These are phyloP conservation scores for Penicillium paneum DNA, from an alignment of 2,329 filamentous ascomycete genomes.

Conservation along the genomic window DNA sequence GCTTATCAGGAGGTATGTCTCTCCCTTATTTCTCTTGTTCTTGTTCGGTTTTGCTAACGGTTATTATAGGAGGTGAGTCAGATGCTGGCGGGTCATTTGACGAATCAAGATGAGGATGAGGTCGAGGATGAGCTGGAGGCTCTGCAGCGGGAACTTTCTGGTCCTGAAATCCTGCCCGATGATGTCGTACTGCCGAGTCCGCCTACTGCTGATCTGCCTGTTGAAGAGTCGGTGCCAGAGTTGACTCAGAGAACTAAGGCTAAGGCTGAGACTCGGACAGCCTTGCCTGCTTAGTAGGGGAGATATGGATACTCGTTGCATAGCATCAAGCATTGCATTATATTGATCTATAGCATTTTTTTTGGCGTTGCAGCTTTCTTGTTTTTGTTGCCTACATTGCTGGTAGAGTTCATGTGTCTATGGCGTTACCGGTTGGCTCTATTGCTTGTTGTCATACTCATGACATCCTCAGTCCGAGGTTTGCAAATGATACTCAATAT, in stretches of 20 bases:
- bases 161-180: constrained; percentile 37
- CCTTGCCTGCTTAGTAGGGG: constrained; percentile 26
- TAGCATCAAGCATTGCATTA: constrained; percentile 13
- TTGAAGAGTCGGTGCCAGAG: constrained; percentile 26
- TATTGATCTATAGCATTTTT: constrained; percentile 23
- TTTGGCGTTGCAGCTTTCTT: constrained; percentile 23
- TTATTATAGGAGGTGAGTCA: constrained; percentile 78
- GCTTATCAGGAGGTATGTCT: constrained; percentile 77
- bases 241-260: constrained; percentile 27
- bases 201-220: constrained; percentile 4
- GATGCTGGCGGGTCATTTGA: constrained; percentile 82
- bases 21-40: neutral
- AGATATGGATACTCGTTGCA: neutral
- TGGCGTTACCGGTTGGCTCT: constrained; percentile 3
- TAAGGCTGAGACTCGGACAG: constrained; percentile 24
- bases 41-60: constrained; percentile 7
- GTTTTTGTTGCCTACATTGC: neutral
- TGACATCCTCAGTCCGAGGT: neutral
- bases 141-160: constrained; percentile 63
- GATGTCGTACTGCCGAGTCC: constrained; percentile 35
- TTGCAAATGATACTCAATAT: neutral
- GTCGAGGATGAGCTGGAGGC: constrained; percentile 92
- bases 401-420: constrained; percentile 4
- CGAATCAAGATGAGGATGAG: constrained; percentile 93
- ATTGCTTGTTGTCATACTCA: neutral